phyloP scores from a whole-genome alignment of 768 basidiomycete species.

The Glaciozyma martinii region DNA sequence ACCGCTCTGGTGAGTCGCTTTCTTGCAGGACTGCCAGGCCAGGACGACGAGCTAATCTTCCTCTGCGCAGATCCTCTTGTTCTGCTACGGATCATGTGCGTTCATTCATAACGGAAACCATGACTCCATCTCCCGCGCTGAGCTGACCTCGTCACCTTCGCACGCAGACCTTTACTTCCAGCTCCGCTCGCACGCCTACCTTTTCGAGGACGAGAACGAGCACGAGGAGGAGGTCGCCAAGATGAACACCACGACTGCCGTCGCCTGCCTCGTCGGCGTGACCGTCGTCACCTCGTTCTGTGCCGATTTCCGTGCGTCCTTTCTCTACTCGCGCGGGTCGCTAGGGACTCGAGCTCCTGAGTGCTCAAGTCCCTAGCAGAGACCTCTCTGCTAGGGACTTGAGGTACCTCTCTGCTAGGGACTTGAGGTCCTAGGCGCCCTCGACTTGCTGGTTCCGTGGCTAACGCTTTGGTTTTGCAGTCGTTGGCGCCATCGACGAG shows the following conservation, averaged over 20 bases:
- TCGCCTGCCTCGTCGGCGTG: constrained; percentile 55
- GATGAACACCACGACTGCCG: constrained; percentile 65
- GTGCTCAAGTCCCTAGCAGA: too few relatives aligned
- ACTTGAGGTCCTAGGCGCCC: too few relatives aligned
- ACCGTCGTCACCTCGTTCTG: constrained; percentile 80
- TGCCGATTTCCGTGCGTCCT: constrained; percentile 64
- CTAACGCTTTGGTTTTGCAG: constrained; percentile 39
- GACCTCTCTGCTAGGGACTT: too few relatives aligned
- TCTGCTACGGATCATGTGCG: constrained; percentile 53
- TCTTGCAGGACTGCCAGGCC: too few relatives aligned
- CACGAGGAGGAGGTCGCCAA: constrained; percentile 45
- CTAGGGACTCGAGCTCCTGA: too few relatives aligned
- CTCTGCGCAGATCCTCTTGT: constrained; percentile 44
- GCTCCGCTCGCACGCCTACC: constrained; percentile 61
- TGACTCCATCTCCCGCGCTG: too few relatives aligned
- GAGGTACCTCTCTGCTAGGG: too few relatives aligned
- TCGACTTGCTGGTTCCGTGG: too few relatives aligned
- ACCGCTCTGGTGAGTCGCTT: constrained; percentile 53
- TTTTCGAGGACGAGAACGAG: constrained; percentile 49
- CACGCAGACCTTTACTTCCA: constrained; percentile 64
- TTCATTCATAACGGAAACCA: not conserved
- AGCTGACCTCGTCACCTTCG: not conserved
- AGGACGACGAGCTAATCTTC: not conserved
- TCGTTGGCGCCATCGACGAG: constrained; percentile 87
- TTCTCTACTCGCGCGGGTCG: not conserved